Conservation (phyloP, 2,329 filamentous ascomycete species). For the Aspergillus chevalieri region DNA sequence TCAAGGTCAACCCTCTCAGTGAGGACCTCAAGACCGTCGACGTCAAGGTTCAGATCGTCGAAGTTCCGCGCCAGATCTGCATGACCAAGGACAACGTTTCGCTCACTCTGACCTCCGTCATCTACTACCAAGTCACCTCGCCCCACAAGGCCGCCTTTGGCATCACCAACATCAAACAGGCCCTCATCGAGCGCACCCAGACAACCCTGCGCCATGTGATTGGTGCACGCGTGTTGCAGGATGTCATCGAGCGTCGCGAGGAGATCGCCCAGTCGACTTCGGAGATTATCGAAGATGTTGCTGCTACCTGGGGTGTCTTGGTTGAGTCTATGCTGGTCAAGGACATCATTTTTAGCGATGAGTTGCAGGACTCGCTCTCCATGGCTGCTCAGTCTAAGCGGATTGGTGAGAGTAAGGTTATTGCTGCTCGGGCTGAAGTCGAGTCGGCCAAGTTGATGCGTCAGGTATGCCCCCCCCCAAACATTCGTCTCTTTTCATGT, state of each 20-base stretch:
- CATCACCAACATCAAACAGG: slow-evolving; percentile 88
- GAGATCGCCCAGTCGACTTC: slow-evolving; percentile 92
- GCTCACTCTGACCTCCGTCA: slow-evolving; percentile 86
- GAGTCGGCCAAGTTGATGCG: slow-evolving; percentile 81
- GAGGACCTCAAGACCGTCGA: slow-evolving; percentile 88
- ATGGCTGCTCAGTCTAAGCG: slow-evolving; percentile 99
- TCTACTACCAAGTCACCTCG: slow-evolving; percentile 96
- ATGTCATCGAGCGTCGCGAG: slow-evolving; percentile 96
- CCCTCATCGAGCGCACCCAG: slow-evolving; percentile 95
- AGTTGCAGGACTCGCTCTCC: slow-evolving; percentile 89
- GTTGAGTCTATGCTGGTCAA: slow-evolving; percentile 99
- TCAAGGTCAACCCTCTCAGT: slow-evolving; percentile 94
- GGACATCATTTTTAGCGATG: slow-evolving; percentile 94
- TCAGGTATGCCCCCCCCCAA: slow-evolving; percentile 50
- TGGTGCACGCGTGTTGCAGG: slow-evolving; percentile 88
- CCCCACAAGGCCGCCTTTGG: slow-evolving; percentile 97
- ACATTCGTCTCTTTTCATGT: neutral
- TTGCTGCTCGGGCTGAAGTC: slow-evolving; percentile 92
- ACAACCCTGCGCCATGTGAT: slow-evolving; percentile 96
- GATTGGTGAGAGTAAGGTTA: slow-evolving; percentile 97
- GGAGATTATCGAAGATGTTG: slow-evolving; percentile 96
- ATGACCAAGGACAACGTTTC: slow-evolving; percentile 99
- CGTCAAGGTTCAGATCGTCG: slow-evolving; percentile 97
- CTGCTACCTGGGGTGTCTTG: slow-evolving; percentile 85
- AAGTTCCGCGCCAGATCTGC: slow-evolving; percentile 93